phyloP scores from a whole-genome alignment of 768 basidiomycete genomes.

The Auriscalpium microsporum region DNA sequence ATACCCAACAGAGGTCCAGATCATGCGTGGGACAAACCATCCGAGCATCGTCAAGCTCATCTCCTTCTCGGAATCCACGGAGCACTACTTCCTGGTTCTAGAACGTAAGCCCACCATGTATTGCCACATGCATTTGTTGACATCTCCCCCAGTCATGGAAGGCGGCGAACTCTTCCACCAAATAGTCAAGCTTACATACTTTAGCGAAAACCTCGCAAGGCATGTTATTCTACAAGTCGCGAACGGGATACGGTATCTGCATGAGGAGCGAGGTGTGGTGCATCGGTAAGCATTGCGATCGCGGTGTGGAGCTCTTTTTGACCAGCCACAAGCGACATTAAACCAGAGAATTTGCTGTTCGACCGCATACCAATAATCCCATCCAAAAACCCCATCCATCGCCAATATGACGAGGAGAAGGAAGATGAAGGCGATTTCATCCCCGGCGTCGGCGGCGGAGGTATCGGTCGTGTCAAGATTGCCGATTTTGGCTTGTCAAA shows the following conservation, averaged over 20 bases:
- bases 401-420: slow-evolving; percentile 96
- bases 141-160: slow-evolving; percentile 66
- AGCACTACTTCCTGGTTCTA: slow-evolving; percentile 90
- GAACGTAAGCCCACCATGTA: slow-evolving; percentile 54
- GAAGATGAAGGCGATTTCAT: slow-evolving; percentile 97
- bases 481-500: slow-evolving; percentile 97
- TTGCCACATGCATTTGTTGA: not conserved
- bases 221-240: slow-evolving; percentile 97
- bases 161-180: slow-evolving; percentile 98
- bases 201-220: slow-evolving; percentile 92
- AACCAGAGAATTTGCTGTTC: slow-evolving; percentile 95
- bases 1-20: slow-evolving; percentile 77
- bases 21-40: slow-evolving; percentile 93
- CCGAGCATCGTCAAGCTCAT: slow-evolving; percentile 88
- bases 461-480: slow-evolving; percentile 96
- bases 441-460: slow-evolving; percentile 88
- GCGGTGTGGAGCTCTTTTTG: too few species aligned
- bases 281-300: slow-evolving; percentile 50
- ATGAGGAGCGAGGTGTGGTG: slow-evolving; percentile 96
- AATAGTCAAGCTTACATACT: slow-evolving; percentile 98
- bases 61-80: slow-evolving; percentile 85
- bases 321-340: slow-evolving; percentile 62
- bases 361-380: slow-evolving; percentile 88
- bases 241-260: slow-evolving; percentile 87
- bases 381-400: slow-evolving; percentile 60